Percentiles rank a stretch among this genome's conserved stretches.
These are phyloP conservation scores for Leptographium flavum DNA, from an alignment of 2,329 filamentous ascomycete genomes.

Conservation along the genomic window DNA sequence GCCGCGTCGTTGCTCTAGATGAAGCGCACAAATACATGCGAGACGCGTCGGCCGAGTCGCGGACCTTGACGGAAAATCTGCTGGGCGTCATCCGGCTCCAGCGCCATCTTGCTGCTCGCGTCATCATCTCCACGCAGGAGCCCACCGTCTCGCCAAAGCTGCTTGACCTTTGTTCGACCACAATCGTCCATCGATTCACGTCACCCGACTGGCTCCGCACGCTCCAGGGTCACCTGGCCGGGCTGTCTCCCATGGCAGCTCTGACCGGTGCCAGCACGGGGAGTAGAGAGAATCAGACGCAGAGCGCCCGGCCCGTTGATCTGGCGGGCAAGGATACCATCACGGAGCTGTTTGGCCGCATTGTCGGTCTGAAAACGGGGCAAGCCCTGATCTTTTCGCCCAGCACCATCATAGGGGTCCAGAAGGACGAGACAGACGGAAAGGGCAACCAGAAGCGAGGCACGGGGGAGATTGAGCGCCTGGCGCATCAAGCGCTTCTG, in stretches of 20 bases:
- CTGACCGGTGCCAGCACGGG: not conserved
- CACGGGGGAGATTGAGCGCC: constrained; percentile 11
- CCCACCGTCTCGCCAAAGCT: constrained; percentile 55
- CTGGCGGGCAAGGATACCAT: constrained; percentile 12
- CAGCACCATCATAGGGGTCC: constrained; percentile 24
- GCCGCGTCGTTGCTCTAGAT: constrained; percentile 55
- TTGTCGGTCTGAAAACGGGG: constrained; percentile 27
- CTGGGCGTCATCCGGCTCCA: constrained; percentile 53
- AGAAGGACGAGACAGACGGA: too few species aligned
- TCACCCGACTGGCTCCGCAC: constrained; percentile 19
- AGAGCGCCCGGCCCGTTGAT: constrained; percentile 4
- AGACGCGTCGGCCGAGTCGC: constrained; percentile 32
- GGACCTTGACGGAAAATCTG: constrained; percentile 45
- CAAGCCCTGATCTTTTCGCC: constrained; percentile 33
- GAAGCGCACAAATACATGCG: constrained; percentile 70
- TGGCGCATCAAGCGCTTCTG: constrained; percentile 25
- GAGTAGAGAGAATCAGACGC: not conserved
- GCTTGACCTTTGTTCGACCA: constrained; percentile 58
- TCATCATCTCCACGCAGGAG: constrained; percentile 66
- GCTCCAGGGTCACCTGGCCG: constrained; percentile 17
- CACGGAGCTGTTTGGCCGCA: constrained; percentile 24
- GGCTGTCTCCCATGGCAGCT: constrained; percentile 11
- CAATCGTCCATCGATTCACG: constrained; percentile 56
- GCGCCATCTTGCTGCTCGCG: constrained; percentile 50
- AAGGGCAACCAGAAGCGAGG: not conserved